phyloP scores from a whole-genome alignment of 2,329 filamentous ascomycete genomes.

The Venturia oleaginea region DNA sequence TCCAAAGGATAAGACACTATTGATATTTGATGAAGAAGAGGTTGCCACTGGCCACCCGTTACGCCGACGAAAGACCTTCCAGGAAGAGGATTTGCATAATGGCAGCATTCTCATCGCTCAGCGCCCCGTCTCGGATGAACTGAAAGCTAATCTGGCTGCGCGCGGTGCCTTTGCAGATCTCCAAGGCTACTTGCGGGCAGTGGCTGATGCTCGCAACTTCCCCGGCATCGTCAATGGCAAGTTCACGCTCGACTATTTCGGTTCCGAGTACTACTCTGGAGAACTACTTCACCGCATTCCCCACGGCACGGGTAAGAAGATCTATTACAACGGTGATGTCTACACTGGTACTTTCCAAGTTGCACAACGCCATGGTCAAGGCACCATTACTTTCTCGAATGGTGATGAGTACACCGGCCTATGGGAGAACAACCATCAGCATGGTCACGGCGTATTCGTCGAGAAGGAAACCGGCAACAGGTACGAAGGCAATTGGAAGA shows the following conservation, averaged over 20 bases:
- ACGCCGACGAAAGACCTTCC: conserved; percentile 25
- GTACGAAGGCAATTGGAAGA: conserved; percentile 51
- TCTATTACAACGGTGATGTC: conserved; percentile 44
- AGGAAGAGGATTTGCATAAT: conserved; percentile 18
- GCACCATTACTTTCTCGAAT: conserved; percentile 53
- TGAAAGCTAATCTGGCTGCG: conserved; percentile 23
- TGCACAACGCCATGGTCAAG: conserved; percentile 45
- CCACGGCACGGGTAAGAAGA: conserved; percentile 47
- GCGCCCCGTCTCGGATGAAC: conserved; percentile 22
- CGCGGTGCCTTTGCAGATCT: conserved; percentile 28
- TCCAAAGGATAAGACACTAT: conserved; percentile 29
- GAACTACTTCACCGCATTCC: conserved; percentile 37
- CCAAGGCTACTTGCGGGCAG: conserved; percentile 35
- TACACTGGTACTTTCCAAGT: conserved; percentile 48
- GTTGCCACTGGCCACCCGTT: conserved; percentile 20
- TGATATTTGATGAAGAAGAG: conserved; percentile 43
- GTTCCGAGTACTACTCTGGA: conserved; percentile 48
- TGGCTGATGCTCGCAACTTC: conserved; percentile 33
- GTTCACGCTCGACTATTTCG: conserved; percentile 46
- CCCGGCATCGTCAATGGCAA: conserved; percentile 35
- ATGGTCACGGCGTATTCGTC: conserved; percentile 49
- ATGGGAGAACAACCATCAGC: conserved; percentile 54
- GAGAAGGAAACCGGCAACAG: conserved; percentile 50
- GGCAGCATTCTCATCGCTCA: conserved; percentile 26
- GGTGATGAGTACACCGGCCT: conserved; percentile 51